phyloP scores from a whole-genome alignment of 2,329 filamentous ascomycete genomes.

The Metarhizium robertsii region DNA sequence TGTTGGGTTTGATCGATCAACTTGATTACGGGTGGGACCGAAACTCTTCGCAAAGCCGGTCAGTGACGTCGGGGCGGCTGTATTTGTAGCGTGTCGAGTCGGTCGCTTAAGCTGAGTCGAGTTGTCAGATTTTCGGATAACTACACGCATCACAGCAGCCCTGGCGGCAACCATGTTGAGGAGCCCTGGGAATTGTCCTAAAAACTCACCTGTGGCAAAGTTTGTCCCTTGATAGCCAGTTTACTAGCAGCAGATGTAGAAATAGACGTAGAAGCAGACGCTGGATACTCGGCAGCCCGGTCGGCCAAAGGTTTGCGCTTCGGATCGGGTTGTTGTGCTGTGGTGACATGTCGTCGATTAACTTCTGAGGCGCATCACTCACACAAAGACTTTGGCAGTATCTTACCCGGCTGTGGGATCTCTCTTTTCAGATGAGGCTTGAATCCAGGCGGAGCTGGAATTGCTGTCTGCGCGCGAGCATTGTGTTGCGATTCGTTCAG shows the following conservation, averaged over 20 bases:
- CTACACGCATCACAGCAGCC: neutral
- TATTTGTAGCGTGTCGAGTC: slow-evolving; percentile 29
- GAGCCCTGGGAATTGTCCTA: no score
- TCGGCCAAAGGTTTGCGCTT: slow-evolving; percentile 53
- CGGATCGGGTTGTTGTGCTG: slow-evolving; percentile 44
- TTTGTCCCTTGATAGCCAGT: slow-evolving; percentile 32
- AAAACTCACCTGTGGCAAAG: slow-evolving; percentile 23
- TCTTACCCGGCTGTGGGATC: slow-evolving; percentile 32
- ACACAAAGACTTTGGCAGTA: slow-evolving; percentile 8
- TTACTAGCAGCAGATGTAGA: slow-evolving; percentile 26
- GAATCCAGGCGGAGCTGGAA: slow-evolving; percentile 27
- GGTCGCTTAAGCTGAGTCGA: slow-evolving; percentile 24
- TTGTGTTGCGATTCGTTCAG: slow-evolving; percentile 54
- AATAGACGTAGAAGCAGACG: slow-evolving; percentile 11
- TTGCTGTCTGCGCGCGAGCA: slow-evolving; percentile 35
- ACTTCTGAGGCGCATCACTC: neutral
- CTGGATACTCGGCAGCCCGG: slow-evolving; percentile 40
- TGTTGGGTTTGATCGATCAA: slow-evolving; percentile 42
- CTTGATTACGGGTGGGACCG: slow-evolving; percentile 40
- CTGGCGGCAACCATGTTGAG: slow-evolving; percentile 1
- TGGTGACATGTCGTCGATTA: slow-evolving; percentile 10
- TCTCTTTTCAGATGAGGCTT: slow-evolving; percentile 41
- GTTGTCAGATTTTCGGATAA: slow-evolving; percentile 1
- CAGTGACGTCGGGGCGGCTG: slow-evolving; percentile 19
- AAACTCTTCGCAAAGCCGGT: slow-evolving; percentile 48